phyloP scores from a whole-genome alignment of 306 rosid species.

The Dicorynia guianensis region DNA sequence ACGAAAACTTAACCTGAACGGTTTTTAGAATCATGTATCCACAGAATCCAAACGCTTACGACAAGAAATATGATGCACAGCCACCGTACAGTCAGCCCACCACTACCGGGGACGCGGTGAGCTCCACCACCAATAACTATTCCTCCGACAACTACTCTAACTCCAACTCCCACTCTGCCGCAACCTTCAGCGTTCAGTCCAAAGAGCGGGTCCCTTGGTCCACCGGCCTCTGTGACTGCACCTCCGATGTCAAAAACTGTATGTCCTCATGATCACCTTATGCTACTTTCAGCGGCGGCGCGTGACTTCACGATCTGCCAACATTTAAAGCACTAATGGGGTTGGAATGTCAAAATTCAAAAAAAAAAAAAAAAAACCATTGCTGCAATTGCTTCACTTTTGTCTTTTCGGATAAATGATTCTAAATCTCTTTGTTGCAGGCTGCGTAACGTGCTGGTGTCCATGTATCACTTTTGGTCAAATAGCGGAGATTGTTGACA shows the following conservation, averaged over 20 bases:
- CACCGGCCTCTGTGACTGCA: slow-evolving; percentile 28
- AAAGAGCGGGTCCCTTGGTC: slow-evolving; percentile 25
- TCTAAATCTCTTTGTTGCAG: neutral
- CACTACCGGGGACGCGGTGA: neutral
- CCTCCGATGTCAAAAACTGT: slow-evolving; percentile 18
- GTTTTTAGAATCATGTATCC: neutral
- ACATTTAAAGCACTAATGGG: too few relatives aligned
- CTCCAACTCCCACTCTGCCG: neutral
- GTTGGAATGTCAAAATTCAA: too few relatives aligned
- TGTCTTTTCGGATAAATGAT: too few relatives aligned
- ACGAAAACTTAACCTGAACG: too few relatives aligned
- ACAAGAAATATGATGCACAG: neutral
- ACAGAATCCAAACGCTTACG: neutral
- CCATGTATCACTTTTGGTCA: slow-evolving; percentile 35
- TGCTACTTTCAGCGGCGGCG: too few relatives aligned
- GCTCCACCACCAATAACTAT: neutral
- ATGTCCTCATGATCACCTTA: neutral
- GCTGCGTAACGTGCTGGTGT: slow-evolving; percentile 7
- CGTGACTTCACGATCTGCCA: too few relatives aligned
- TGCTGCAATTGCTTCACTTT: too few relatives aligned
- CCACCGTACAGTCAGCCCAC: neutral
- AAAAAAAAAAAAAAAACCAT: too few relatives aligned
- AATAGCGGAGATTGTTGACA: slow-evolving; percentile 34
- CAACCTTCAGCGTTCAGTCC: neutral
- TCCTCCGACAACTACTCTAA: neutral